Conservation (phyloP, 164 flowering plant genomes). For the Chimonanthus praecox region DNA sequence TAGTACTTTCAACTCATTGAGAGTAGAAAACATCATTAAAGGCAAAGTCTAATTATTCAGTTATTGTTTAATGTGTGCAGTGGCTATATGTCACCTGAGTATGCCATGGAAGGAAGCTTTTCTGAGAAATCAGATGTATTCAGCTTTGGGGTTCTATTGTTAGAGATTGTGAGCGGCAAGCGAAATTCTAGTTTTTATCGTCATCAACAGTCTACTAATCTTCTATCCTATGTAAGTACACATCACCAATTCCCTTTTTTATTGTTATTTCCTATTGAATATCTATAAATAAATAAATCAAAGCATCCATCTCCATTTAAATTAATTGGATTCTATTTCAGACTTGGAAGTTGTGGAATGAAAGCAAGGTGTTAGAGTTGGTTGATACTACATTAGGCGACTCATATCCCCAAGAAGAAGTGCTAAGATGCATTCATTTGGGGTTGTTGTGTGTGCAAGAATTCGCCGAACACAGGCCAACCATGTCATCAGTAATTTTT, state of each 20-base stretch:
- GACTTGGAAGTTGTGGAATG: constrained; percentile 8
- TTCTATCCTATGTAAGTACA: constrained; percentile 4
- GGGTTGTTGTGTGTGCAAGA: constrained; percentile 11
- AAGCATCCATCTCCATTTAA: too few species aligned
- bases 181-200: background rate
- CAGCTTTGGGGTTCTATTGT: constrained; percentile 2
- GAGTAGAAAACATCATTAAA: background rate
- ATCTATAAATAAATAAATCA: background rate
- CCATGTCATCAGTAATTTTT: background rate
- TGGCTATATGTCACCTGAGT: constrained; percentile 13
- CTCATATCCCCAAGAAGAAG: background rate
- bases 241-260: background rate
- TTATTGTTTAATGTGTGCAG: constrained; percentile 1
- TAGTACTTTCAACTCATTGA: background rate
- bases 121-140: constrained; percentile 10
- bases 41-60: too few species aligned
- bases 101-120: constrained; percentile 1
- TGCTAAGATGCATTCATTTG: constrained; percentile 5
- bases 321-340: background rate
- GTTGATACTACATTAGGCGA: background rate
- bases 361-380: background rate
- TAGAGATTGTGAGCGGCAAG: constrained; percentile 6
- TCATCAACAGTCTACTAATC: background rate
- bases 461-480: constrained; percentile 3
- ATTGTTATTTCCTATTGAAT: background rate